Percentiles rank a stretch among this genome's conserved stretches.
These are phyloP conservation scores for Aspergillus felis DNA, from an alignment of 2,329 filamentous ascomycete species.

Conservation along the genomic window DNA sequence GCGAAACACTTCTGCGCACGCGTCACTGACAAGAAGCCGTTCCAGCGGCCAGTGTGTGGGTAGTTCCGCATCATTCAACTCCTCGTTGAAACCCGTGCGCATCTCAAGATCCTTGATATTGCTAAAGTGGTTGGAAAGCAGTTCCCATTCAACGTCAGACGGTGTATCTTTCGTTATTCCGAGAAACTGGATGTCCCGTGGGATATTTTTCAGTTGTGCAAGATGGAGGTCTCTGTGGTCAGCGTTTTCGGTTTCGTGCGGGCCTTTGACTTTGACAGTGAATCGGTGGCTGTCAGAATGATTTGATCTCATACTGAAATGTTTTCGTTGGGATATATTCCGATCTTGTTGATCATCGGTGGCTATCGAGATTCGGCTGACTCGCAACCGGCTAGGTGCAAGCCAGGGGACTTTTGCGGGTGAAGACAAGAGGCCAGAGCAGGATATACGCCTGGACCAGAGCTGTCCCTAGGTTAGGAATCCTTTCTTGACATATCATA, in stretches of 20 bases:
- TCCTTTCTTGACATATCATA: background rate
- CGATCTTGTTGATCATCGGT: background rate
- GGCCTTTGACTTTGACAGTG: conserved; percentile 13
- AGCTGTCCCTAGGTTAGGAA: background rate
- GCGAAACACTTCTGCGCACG: conserved; percentile 13
- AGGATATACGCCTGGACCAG: background rate
- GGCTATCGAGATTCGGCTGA: background rate
- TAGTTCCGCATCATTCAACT: conserved; percentile 20
- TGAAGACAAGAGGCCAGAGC: background rate
- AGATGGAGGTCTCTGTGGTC: conserved; percentile 8
- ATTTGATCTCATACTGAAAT: background rate
- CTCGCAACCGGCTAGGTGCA: background rate
- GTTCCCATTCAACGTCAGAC: conserved; percentile 19
- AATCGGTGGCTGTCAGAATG: background rate
- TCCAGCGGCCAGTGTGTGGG: conserved; percentile 24
- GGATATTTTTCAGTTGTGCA: conserved; percentile 15
- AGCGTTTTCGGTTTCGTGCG: background rate
- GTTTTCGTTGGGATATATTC: background rate
- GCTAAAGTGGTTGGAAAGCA: conserved; percentile 22
- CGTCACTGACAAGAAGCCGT: conserved; percentile 10
- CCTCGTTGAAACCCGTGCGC: conserved; percentile 18
- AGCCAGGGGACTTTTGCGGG: background rate
- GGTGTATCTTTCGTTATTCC: conserved; percentile 18
- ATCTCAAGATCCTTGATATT: conserved; percentile 16
- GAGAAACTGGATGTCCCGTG: conserved; percentile 10